A percentile compares a stretch with the other conserved stretches of the same genome.
phyloP scores from a whole-genome alignment of 768 basidiomycete genomes.

The Lentinula sp. region DNA sequence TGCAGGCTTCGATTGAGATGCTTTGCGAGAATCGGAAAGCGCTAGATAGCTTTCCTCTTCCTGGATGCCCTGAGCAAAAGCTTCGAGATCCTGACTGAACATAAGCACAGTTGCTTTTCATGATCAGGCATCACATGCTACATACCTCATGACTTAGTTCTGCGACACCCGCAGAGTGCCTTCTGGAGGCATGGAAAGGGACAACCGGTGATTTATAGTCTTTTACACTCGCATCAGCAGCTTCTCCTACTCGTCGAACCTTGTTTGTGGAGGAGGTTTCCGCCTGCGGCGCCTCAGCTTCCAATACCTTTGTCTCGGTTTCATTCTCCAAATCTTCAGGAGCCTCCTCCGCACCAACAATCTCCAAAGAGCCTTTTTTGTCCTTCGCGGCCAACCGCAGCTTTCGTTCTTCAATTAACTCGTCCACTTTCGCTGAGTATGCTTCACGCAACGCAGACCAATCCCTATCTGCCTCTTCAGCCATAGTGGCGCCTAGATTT shows the following conservation, averaged over 20 bases:
- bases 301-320: neutral
- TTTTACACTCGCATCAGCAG: neutral
- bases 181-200: neutral
- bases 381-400: neutral
- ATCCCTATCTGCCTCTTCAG: conserved; percentile 42
- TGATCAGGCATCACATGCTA: no score
- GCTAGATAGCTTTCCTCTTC: neutral
- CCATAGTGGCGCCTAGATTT: conserved; percentile 43
- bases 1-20: neutral
- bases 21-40: neutral
- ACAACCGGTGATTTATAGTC: neutral
- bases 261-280: neutral
- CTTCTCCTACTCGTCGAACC: conserved; percentile 1
- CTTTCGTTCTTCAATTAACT: neutral
- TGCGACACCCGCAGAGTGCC: neutral
- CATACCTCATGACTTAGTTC: conserved; percentile 1
- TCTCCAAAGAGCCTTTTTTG: neutral
- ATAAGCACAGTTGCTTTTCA: neutral
- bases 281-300: neutral
- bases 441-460: conserved; percentile 40
- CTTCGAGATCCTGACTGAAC: neutral
- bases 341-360: neutral
- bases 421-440: conserved; percentile 10
- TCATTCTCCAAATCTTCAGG: neutral
- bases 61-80: neutral